Evolutionary conservation across 2,329 filamentous ascomycete species (phyloP).

Genomic region (Lasiodiplodia citricola): DNA sequence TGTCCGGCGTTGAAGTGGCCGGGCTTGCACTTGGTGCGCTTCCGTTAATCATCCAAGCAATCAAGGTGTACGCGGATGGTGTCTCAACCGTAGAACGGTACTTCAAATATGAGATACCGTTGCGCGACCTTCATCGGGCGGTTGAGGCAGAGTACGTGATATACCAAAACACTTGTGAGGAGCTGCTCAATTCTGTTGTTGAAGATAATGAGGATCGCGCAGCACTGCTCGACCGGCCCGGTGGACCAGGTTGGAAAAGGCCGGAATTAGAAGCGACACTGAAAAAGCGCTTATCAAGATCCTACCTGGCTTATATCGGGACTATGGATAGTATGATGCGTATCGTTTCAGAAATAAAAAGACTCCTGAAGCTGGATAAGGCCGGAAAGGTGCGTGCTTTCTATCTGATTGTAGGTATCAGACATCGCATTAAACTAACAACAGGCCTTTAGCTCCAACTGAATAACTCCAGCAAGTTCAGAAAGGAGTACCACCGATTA

Average conservation of each 20-base stretch:
- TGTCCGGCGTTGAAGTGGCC: slow-evolving; percentile 36
- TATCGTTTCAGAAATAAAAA: neutral
- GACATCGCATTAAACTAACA: neutral
- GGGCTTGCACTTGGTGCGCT: slow-evolving; percentile 37
- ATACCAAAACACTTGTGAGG: slow-evolving; percentile 37
- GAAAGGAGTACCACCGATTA: slow-evolving; percentile 37
- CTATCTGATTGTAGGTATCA: neutral
- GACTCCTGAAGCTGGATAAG: neutral
- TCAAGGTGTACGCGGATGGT: slow-evolving; percentile 41
- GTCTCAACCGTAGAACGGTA: slow-evolving; percentile 38
- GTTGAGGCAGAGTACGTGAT: slow-evolving; percentile 34
- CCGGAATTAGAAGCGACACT: slow-evolving; percentile 9
- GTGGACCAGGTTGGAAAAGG: slow-evolving; percentile 34
- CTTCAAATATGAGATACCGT: slow-evolving; percentile 32
- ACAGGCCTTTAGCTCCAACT: slow-evolving; percentile 32
- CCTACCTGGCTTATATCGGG: neutral
- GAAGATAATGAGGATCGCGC: slow-evolving; percentile 31
- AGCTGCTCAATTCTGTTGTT: slow-evolving; percentile 34
- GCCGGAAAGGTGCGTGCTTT: slow-evolving; percentile 17
- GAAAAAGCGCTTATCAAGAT: neutral
- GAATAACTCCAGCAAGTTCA: slow-evolving; percentile 33
- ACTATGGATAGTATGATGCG: neutral
- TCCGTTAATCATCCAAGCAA: slow-evolving; percentile 38
- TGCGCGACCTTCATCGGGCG: slow-evolving; percentile 33
- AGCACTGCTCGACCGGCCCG: slow-evolving; percentile 33